These are phyloP conservation scores for Haematococcus sp. DNA, from an alignment of 139 green algal species.

Conservation along the genomic window DNA sequence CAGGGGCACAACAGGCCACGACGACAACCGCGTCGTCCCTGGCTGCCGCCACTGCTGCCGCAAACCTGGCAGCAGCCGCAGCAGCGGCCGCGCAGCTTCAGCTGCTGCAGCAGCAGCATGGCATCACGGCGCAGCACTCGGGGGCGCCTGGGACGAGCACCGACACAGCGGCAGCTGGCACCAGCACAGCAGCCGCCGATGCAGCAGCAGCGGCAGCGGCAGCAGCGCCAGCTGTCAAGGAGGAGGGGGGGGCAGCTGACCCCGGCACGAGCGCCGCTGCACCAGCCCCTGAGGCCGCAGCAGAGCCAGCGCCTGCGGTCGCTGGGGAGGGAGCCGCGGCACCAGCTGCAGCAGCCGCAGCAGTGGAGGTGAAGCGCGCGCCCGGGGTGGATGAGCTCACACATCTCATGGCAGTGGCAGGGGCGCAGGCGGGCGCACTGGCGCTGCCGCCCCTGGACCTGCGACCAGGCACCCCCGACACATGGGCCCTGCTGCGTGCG, in stretches of 20 bases:
- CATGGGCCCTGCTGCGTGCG: conserved; percentile 1
- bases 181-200: not conserved
- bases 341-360: not conserved
- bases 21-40: too few relatives aligned
- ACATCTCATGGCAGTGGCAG: too few relatives aligned
- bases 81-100: not conserved
- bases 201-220: not conserved
- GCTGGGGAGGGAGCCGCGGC: too few relatives aligned
- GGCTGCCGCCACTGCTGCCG: too few relatives aligned
- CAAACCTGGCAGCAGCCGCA: not conserved
- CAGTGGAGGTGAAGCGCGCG: not conserved
- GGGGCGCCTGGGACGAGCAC: too few relatives aligned
- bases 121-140: not conserved
- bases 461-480: not conserved
- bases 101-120: conserved; percentile 4
- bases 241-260: too few relatives aligned
- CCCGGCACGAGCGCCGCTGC: too few relatives aligned
- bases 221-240: not conserved
- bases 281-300: too few relatives aligned
- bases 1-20: too few relatives aligned
- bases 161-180: not conserved
- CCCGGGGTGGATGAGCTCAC: too few relatives aligned
- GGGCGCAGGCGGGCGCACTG: too few relatives aligned
- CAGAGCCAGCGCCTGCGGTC: too few relatives aligned
- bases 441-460: not conserved